A percentile compares a stretch with the other conserved stretches of the same genome.
phyloP scores from a whole-genome alignment of 495 filamentous ascomycete genomes.

The Mycothermus thermophilus region DNA sequence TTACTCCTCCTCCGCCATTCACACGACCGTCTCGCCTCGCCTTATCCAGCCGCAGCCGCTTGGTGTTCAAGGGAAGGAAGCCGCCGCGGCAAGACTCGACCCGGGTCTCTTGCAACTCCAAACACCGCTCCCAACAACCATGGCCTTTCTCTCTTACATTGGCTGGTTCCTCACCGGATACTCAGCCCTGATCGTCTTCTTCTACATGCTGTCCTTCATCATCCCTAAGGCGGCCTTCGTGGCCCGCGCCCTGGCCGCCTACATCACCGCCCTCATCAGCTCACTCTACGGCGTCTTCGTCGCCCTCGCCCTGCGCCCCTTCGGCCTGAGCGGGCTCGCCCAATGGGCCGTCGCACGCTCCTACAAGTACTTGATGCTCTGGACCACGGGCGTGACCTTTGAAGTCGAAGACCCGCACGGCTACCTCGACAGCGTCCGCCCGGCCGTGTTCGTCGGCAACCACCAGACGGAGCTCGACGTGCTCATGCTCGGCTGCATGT shows the following conservation, averaged over 20 bases:
- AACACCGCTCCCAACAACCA: slow-evolving; percentile 2
- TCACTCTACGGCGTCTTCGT: slow-evolving; percentile 67
- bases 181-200: slow-evolving; percentile 41
- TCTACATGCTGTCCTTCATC: slow-evolving; percentile 42
- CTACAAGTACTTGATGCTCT: slow-evolving; percentile 71
- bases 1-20: no score
- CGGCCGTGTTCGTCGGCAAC: slow-evolving; percentile 83
- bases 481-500: slow-evolving; percentile 71
- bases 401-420: slow-evolving; percentile 53
- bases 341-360: slow-evolving; percentile 74
- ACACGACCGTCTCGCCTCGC: no score
- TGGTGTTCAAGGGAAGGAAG: no score
- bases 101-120: no score
- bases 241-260: slow-evolving; percentile 58
- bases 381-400: slow-evolving; percentile 67
- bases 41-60: no score
- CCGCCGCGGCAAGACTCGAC: no score
- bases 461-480: slow-evolving; percentile 95
- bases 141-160: slow-evolving; percentile 27
- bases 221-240: slow-evolving; percentile 49
- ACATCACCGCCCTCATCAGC: slow-evolving; percentile 49
- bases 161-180: slow-evolving; percentile 44
- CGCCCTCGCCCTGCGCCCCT: slow-evolving; percentile 54
- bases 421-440: slow-evolving; percentile 49
- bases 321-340: slow-evolving; percentile 58